A percentile compares a stretch with the other conserved stretches of the same genome.
These are phyloP conservation scores for Aspergillus cavernicola DNA, from an alignment of 495 filamentous ascomycete genomes.

Conservation along the genomic window DNA sequence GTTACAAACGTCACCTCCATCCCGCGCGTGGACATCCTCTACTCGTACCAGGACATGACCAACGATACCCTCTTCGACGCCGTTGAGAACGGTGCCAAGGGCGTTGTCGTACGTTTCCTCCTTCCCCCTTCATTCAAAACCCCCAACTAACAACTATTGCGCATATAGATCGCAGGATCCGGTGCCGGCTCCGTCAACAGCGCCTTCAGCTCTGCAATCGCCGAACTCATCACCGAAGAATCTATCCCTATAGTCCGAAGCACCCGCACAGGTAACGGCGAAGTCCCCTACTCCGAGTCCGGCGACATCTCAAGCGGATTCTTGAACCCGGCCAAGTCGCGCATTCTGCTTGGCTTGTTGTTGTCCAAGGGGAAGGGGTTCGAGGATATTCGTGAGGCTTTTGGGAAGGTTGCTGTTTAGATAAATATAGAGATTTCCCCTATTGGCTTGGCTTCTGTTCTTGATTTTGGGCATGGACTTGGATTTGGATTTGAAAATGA, in stretches of 20 bases:
- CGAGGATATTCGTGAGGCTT: conserved; percentile 21
- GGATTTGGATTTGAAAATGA: no score
- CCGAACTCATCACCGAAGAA: conserved; percentile 14
- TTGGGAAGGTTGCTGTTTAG: conserved; percentile 17
- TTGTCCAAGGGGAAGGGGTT: conserved; percentile 23
- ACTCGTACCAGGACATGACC: conserved; percentile 36
- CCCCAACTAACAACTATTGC: no score
- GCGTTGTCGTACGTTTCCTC: conserved; percentile 35
- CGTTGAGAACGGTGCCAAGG: conserved; percentile 37
- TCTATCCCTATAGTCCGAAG: conserved; percentile 25
- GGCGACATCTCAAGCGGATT: conserved; percentile 29
- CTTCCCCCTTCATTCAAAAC: neutral
- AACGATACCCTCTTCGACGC: conserved; percentile 32
- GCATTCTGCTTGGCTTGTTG: conserved; percentile 28
- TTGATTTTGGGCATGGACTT: no score
- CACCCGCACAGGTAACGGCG: conserved; percentile 28
- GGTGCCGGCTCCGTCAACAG: conserved; percentile 26
- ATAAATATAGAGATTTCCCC: neutral
- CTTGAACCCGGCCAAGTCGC: conserved; percentile 28
- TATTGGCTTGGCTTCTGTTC: no score
- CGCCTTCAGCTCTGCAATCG: conserved; percentile 18
- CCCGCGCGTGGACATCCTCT: conserved; percentile 43
- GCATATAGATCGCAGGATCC: conserved; percentile 24
- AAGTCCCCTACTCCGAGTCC: conserved; percentile 29
- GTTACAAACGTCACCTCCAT: conserved; percentile 27